Percentiles rank a stretch among this genome's conserved stretches.
These are phyloP conservation scores for Pouteria glomerata DNA, from an alignment of 148 eudicot species.

Conservation along the genomic window DNA sequence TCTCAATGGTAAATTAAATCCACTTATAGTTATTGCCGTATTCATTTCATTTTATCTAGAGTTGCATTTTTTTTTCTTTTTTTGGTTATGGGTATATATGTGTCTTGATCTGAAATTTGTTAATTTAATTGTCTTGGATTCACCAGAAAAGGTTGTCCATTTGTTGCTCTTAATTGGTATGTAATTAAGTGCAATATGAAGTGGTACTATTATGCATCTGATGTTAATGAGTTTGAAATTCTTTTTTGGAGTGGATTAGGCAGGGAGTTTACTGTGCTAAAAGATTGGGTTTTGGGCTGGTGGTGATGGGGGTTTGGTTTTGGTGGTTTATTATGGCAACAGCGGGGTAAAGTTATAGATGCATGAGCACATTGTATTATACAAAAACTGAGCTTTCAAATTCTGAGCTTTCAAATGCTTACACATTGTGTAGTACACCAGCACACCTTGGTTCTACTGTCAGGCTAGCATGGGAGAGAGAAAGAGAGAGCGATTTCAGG, in stretches of 20 bases:
- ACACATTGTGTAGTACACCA: no score
- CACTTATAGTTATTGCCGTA: no score
- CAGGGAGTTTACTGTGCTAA: background rate
- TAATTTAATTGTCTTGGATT: background rate
- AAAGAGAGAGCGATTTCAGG: background rate
- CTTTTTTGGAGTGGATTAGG: background rate
- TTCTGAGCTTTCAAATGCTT: no score
- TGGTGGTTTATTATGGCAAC: background rate
- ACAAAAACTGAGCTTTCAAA: no score
- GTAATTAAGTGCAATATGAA: background rate
- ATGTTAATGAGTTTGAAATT: background rate
- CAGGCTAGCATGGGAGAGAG: background rate
- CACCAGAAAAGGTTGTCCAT: background rate
- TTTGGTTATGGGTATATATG: no score
- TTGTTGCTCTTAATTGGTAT: background rate
- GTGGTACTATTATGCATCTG: background rate
- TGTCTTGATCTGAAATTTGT: slow-evolving; percentile 1
- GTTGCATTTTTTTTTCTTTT: background rate
- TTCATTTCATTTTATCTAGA: background rate
- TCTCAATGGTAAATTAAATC: slow-evolving; percentile 40
- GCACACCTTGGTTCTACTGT: no score
- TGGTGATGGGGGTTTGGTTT: background rate
- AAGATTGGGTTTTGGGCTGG: background rate
- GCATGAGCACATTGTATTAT: no score
- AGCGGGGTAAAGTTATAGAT: background rate